Percentiles rank a stretch among this genome's conserved stretches.
Evolutionary conservation across 164 flowering plant genomes (phyloP).

Genomic region (grape (Vitis vinifera)): ASM3070453v1 NC_081813.1:3112001-3112500

Average conservation of each 20-base stretch:
- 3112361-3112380: not conserved
- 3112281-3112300: not conserved
- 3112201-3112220: not conserved
- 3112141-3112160: not conserved
- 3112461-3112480: conserved; percentile 60
- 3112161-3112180: not conserved
- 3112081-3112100: not conserved
- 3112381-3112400: not conserved
- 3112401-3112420: not conserved
- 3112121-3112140: not conserved
- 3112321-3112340: not conserved
- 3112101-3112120: not conserved
- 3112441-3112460: not conserved
- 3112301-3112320: not conserved
- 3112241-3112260: not conserved
- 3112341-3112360: not conserved
- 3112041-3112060: not conserved
- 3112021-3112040: not conserved
- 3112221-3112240: not conserved
- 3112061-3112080: not conserved
- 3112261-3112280: not conserved
- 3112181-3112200: not conserved
- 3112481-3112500: conserved; percentile 92
- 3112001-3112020: not conserved
- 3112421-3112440: not conserved